Base-by-base conservation (phyloP, 805 yeast genomes). In the Dipodascopsis uninucleata region DNA sequence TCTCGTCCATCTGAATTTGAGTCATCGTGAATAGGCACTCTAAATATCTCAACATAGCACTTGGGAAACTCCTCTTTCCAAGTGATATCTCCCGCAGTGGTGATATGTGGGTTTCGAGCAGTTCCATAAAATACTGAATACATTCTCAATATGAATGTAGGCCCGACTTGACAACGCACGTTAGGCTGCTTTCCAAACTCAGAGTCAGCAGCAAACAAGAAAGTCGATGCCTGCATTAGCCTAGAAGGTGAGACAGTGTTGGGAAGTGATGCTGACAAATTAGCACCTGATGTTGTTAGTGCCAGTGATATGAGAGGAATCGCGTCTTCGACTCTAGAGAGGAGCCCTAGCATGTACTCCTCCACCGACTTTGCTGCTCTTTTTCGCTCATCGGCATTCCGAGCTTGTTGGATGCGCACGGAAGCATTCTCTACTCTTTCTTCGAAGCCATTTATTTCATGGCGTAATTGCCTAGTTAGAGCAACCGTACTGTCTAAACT, bases 31-130 rank as follows among this genome's bases (percentile, higher is more conserved):
- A 46, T 52, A 10, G 52, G 47, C 2, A 59, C 42, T 21, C 76
- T 59, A 42, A 58, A 55, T 3, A 83, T 55, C 28, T 62, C 63
- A 0, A 78, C 75, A 42, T 61, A 58, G 26, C 82, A 75, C 43
- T 77, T 71, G 14, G 86, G 80, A 62, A 70, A 75, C 38, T 79
- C 80, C 53, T 85, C 94, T 52, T 80, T 81, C 94, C 94, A 85
- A 2, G 76, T 69, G 2, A 84, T 71, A 41, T 75, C 72, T 14
- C 59, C 59, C 8, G 67, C 67, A 25, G 64, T 59, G 32, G 76
- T 57, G 36, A 73, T 71, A 8, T 78, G 72, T 45, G 79, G 76
- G 58, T 79, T 78, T 6, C 62, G 52, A 6, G 54, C 57, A 3
- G 63, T 45, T 1, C 57, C 56, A 21, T 49, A 53, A 56, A 82